Base-by-base conservation (phyloP, 352 stramenopile species). In the Globisporangium cystogenes region DNA sequence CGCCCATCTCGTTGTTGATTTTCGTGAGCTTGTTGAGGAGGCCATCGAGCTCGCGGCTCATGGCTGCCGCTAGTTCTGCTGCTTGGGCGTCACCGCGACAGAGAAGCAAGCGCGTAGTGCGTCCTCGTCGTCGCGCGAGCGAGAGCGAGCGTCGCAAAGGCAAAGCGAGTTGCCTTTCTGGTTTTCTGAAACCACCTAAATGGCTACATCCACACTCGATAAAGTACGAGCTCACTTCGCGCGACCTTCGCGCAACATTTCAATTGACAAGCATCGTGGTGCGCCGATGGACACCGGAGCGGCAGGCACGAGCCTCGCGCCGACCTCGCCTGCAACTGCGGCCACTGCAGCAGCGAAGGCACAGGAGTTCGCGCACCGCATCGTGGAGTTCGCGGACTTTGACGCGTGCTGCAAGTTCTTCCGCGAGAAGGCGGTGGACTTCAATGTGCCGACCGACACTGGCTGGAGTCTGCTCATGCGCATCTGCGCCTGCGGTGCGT, bases 391-490 rank as follows among this genome's bases (percentile, higher is more conserved):
- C 47, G 84, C 79, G 0, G 73, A 87, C 40, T 64, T 61, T 3
- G 70, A 77, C 1, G 58, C 59, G 23, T 91, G 76, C 53, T 14
- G 62, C 48, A 76, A 81, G 60, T 92, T 76, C 53, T 84, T 93
- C 31, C 33, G 39, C 0, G 76, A 90, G 54, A 72, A 76, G 29
- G 35, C 60, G 1, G 69, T 92, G 26, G 69, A 90, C 50, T 84
- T 90, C 23, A 59, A 93, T 44, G 55, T 48, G 14, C 59, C 68
- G 4, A 91, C 87, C 44, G 67, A 47, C 15, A 61, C 71, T n/a
- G 84, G 82, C 27, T 90, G 80, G 64, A 94, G 70, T 45, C 53
- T 94, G 24, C 77, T 94, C 57, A 90, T 94, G 80, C 89, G 69
- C 46, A 76, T 82, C 46, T 89, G 82, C 45, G 76, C 78, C 29